These are phyloP conservation scores for Apodospora peruviana DNA, from an alignment of 495 filamentous ascomycete genomes.

Conservation along the genomic window DNA sequence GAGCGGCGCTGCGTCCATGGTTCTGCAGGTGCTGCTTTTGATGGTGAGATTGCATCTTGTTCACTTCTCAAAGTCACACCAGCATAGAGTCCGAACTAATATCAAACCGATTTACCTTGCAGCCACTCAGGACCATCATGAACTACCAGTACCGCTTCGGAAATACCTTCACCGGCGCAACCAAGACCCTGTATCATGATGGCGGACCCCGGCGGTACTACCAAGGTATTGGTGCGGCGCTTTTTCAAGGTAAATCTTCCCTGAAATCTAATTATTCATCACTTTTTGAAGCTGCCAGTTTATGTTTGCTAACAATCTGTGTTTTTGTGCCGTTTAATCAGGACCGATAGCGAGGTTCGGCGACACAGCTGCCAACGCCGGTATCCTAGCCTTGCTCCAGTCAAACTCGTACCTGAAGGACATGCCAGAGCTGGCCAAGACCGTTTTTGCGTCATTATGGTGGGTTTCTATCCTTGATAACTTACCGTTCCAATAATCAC, in stretches of 20 bases:
- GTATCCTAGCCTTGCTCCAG: constrained; percentile 26
- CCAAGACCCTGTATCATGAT: constrained; percentile 18
- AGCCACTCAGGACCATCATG: constrained; percentile 33
- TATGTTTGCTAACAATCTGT: no score
- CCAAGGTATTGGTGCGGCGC: constrained; percentile 26
- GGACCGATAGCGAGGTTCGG: constrained; percentile 29
- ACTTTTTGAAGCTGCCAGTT: no score
- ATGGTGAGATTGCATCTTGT: constrained; percentile 17
- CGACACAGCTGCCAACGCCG: constrained; percentile 32
- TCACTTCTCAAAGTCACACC: background rate
- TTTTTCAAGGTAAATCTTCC: constrained; percentile 19
- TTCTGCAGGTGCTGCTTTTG: constrained; percentile 29
- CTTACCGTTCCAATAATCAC: no score
- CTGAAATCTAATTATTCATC: background rate
- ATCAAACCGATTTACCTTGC: background rate
- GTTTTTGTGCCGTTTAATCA: constrained; percentile 1
- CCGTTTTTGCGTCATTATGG: constrained; percentile 27
- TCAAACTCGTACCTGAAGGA: constrained; percentile 27
- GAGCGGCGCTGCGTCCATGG: constrained; percentile 28
- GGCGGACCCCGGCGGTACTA: constrained; percentile 27
- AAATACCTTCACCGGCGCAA: constrained; percentile 18
- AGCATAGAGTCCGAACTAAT: background rate
- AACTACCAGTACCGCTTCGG: constrained; percentile 34
- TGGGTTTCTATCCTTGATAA: background rate
- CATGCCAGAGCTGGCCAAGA: constrained; percentile 23